Evolutionary conservation across 2,329 filamentous ascomycete species (phyloP).

Genomic region (Colletotrichum sp.): DNA sequence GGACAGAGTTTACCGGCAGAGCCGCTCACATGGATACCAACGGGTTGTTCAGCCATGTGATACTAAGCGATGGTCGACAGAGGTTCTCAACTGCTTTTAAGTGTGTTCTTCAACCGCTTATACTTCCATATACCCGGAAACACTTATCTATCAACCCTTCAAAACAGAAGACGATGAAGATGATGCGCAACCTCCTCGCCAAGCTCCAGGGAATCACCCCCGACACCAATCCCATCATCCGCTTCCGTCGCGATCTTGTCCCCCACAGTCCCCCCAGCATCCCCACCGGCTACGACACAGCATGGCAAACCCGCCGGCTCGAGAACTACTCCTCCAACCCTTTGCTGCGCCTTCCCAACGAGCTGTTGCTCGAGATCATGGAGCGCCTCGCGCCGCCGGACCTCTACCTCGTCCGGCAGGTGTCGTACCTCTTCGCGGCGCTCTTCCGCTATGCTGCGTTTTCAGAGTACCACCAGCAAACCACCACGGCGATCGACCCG

Average conservation of each 20-base stretch:
- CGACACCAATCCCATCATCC: not conserved
- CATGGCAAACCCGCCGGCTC: not conserved
- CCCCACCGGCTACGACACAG: not conserved
- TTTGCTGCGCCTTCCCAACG: not conserved
- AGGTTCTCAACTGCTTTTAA: accelerated
- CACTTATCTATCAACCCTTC: accelerated
- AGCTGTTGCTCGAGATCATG: not conserved
- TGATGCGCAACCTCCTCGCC: not conserved
- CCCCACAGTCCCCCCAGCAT: not conserved
- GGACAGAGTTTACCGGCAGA: not conserved
- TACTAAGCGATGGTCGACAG: accelerated
- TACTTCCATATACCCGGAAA: not conserved
- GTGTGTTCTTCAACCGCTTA: too few species aligned
- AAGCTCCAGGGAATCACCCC: not conserved
- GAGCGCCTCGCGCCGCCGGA: not conserved
- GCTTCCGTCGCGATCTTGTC: not conserved
- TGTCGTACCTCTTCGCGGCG: not conserved
- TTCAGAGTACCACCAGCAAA: not conserved
- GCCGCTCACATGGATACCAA: not conserved
- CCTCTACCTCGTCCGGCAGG: not conserved
- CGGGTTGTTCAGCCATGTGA: not conserved
- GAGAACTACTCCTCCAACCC: not conserved
- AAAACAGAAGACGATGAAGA: not conserved
- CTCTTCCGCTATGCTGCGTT: not conserved
- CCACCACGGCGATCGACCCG: accelerated